Conservation (phyloP, 306 rosid species). For the Hippophae gyantsensis region DNA sequence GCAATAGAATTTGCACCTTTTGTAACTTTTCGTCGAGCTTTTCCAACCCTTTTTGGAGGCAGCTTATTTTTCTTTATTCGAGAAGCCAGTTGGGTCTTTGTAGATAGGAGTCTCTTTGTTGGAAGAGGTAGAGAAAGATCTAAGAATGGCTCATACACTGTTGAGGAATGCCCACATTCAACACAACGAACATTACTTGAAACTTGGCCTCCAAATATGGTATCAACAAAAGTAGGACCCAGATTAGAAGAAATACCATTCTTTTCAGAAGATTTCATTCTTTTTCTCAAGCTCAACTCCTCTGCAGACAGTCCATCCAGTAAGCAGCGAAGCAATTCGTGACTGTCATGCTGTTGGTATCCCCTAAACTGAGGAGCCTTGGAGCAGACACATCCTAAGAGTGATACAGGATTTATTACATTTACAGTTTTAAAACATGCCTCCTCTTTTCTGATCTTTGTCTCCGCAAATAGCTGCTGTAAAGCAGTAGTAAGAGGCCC, state of each 20-base stretch:
- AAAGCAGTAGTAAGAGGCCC: constrained; percentile 70
- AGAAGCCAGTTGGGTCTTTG: constrained; percentile 41
- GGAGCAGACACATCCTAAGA: constrained; percentile 68
- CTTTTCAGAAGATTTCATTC: constrained; percentile 32
- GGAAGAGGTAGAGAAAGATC: constrained; percentile 94
- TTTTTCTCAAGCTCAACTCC: constrained; percentile 56
- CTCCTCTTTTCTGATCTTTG: constrained; percentile 48
- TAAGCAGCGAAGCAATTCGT: constrained; percentile 77
- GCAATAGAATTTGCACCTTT: constrained; percentile 32
- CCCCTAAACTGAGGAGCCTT: constrained; percentile 91
- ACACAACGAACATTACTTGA: constrained; percentile 74
- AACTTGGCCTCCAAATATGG: constrained; percentile 79
- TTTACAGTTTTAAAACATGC: constrained; percentile 40
- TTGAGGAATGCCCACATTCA: constrained; percentile 81
- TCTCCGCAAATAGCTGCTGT: constrained; percentile 64
- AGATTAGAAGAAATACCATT: constrained; percentile 34
- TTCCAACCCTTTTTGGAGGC: constrained; percentile 64
- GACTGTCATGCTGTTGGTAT: constrained; percentile 94
- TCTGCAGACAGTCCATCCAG: constrained; percentile 77
- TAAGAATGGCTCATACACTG: constrained; percentile 78
- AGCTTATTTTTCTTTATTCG: constrained; percentile 55
- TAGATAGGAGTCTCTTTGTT: constrained; percentile 57
- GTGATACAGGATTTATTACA: constrained; percentile 62
- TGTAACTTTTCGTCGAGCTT: constrained; percentile 39
- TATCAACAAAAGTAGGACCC: constrained; percentile 53